These are phyloP conservation scores for Glomus cerebriforme DNA, from an alignment of 192 early-diverging fungal species.

Conservation along the genomic window DNA sequence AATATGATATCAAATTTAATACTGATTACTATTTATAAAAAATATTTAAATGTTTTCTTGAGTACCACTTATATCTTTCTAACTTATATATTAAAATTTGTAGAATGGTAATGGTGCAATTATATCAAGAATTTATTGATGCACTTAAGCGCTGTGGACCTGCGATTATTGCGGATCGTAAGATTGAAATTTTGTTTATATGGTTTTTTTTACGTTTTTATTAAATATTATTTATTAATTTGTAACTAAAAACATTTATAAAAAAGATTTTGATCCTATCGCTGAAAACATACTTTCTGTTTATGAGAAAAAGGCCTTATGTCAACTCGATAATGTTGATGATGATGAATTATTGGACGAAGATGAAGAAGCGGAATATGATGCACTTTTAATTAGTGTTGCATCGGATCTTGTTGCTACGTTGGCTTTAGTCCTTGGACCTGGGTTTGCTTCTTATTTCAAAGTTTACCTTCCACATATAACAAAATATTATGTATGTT, in stretches of 20 bases:
- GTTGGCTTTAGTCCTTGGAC: conserved; percentile 72
- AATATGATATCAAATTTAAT: conserved; percentile 37
- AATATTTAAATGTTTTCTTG: not conserved
- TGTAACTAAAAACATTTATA: not conserved
- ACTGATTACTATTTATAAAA: not conserved
- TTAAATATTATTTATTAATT: not conserved
- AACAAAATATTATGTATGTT: conserved; percentile 70
- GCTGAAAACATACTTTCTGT: conserved; percentile 42
- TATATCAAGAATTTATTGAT: conserved; percentile 72
- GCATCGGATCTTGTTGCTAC: conserved; percentile 84
- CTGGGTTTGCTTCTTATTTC: conserved; percentile 74
- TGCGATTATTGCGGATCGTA: conserved; percentile 57
- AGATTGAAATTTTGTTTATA: conserved; percentile 17
- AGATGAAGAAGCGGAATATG: conserved; percentile 84
- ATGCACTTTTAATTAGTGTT: conserved; percentile 75
- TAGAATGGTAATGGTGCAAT: conserved; percentile 76
- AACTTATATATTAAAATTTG: conserved; percentile 49
- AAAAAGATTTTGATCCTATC: conserved; percentile 19
- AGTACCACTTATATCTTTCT: not conserved
- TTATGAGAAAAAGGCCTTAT: conserved; percentile 73
- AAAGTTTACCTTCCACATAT: conserved; percentile 81
- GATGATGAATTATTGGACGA: conserved; percentile 69
- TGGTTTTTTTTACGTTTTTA: not conserved
- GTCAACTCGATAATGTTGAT: conserved; percentile 72
- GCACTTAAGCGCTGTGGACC: conserved; percentile 78